These are phyloP conservation scores for Naganishia kalamii DNA, from an alignment of 768 basidiomycete species.

Conservation along the genomic window DNA sequence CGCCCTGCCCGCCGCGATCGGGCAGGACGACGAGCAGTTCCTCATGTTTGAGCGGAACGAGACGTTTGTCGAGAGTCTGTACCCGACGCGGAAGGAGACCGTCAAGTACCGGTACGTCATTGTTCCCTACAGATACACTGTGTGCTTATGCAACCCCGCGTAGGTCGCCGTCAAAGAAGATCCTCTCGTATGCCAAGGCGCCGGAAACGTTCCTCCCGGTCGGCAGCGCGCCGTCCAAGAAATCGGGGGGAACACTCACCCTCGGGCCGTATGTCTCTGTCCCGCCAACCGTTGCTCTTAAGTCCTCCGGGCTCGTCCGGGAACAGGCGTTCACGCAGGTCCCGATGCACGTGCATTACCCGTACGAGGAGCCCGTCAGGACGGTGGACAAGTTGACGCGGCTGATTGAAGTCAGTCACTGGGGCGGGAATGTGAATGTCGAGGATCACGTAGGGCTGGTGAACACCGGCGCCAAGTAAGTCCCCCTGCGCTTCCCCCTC, in stretches of 20 bases:
- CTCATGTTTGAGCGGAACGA: constrained; percentile 66
- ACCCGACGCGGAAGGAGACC: constrained; percentile 70
- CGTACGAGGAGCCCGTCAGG: constrained; percentile 71
- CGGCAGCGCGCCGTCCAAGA: constrained; percentile 56
- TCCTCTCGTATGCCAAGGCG: constrained; percentile 59
- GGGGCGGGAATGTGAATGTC: constrained; percentile 91
- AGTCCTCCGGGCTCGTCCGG: constrained; percentile 21
- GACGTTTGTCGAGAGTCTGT: constrained; percentile 76
- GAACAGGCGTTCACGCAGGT: constrained; percentile 59
- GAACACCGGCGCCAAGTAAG: constrained; percentile 85
- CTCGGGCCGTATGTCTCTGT: constrained; percentile 82
- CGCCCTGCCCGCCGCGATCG: constrained; percentile 67
- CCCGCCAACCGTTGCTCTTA: constrained; percentile 54
- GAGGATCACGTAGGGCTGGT: constrained; percentile 78
- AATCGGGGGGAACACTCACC: constrained; percentile 71
- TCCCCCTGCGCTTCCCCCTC: constrained; percentile 24
- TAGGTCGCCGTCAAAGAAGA: constrained; percentile 28
- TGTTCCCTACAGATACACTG: not conserved
- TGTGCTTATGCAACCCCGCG: not conserved
- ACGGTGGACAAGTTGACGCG: constrained; percentile 68
- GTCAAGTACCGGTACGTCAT: constrained; percentile 72
- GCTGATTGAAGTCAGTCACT: constrained; percentile 85
- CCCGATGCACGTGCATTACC: constrained; percentile 67
- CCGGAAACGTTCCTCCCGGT: constrained; percentile 53
- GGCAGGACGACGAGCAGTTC: constrained; percentile 70